These are phyloP conservation scores for Periconia digitata DNA, from an alignment of 2,329 filamentous ascomycete species.

Conservation along the genomic window DNA sequence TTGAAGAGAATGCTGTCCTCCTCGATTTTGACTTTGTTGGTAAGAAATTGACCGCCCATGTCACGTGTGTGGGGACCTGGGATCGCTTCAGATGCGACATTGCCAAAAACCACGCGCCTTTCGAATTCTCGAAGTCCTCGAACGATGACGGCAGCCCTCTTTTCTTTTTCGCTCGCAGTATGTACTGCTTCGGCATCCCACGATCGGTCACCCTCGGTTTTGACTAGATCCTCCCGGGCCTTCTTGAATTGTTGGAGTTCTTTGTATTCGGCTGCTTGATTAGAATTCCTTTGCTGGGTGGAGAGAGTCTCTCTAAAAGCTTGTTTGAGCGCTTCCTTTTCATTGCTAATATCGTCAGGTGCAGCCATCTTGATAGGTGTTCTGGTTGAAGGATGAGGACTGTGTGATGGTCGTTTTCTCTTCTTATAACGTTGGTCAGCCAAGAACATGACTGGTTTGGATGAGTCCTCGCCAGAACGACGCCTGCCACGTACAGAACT, in stretches of 20 bases:
- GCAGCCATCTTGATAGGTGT: slow-evolving; percentile 12
- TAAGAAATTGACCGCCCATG: slow-evolving; percentile 52
- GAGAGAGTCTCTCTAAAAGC: neutral
- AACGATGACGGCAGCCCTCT: slow-evolving; percentile 39
- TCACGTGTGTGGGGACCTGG: slow-evolving; percentile 44
- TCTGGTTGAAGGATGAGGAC: slow-evolving; percentile 17
- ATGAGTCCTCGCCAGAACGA: slow-evolving; percentile 22
- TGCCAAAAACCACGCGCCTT: slow-evolving; percentile 45
- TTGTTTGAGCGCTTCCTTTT: neutral
- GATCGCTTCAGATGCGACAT: slow-evolving; percentile 45
- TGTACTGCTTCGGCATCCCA: slow-evolving; percentile 42
- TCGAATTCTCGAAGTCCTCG: slow-evolving; percentile 47
- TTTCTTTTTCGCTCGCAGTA: slow-evolving; percentile 27
- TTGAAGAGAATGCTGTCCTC: slow-evolving; percentile 59
- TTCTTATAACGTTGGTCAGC: slow-evolving; percentile 37
- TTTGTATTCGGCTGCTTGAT: neutral
- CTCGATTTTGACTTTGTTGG: slow-evolving; percentile 47
- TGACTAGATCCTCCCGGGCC: slow-evolving; percentile 28
- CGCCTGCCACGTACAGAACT: slow-evolving; percentile 38
- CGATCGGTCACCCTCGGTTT: slow-evolving; percentile 28
- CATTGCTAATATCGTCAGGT: slow-evolving; percentile 1
- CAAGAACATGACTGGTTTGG: slow-evolving; percentile 27
- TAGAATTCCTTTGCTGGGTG: neutral
- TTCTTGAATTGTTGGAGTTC: slow-evolving; percentile 19
- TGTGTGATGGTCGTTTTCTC: slow-evolving; percentile 30